Evolutionary conservation across 2,329 filamentous ascomycete genomes (phyloP).

Genomic region (Colletotrichum endophyticum): DNA sequence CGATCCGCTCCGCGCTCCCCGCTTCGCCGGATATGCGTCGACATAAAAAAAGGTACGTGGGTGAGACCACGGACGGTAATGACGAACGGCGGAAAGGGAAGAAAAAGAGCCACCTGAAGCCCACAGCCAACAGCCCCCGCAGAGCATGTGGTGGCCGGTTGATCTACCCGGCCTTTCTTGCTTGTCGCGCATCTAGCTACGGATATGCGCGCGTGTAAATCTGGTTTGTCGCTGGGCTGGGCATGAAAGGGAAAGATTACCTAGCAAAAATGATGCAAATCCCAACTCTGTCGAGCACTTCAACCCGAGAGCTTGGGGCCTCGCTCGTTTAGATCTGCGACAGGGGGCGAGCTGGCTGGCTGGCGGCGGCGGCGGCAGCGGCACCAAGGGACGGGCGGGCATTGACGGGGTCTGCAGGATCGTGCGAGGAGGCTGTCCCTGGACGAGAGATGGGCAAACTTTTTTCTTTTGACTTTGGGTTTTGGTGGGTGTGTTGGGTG

Average conservation of each 20-base stretch:
- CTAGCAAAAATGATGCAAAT: conserved; percentile 1
- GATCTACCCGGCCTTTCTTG: background rate
- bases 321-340: conserved; percentile 3
- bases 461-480: background rate
- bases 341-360: background rate
- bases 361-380: background rate
- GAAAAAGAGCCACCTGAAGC: background rate
- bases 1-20: background rate
- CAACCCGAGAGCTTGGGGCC: conserved; percentile 9
- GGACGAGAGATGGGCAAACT: conserved; percentile 1
- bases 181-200: background rate
- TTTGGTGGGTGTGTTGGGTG: background rate
- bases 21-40: background rate
- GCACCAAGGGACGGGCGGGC: background rate
- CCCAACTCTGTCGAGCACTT: background rate
- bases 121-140: background rate
- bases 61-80: background rate
- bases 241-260: background rate
- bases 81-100: background rate
- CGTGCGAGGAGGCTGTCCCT: background rate
- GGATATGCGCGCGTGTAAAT: background rate
- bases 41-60: background rate
- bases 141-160: background rate
- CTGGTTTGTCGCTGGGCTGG: background rate
- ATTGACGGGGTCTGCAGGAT: background rate